These are phyloP conservation scores for Lodderomyces beijingensis DNA, from an alignment of 1,139 yeast species.

Conservation along the genomic window DNA sequence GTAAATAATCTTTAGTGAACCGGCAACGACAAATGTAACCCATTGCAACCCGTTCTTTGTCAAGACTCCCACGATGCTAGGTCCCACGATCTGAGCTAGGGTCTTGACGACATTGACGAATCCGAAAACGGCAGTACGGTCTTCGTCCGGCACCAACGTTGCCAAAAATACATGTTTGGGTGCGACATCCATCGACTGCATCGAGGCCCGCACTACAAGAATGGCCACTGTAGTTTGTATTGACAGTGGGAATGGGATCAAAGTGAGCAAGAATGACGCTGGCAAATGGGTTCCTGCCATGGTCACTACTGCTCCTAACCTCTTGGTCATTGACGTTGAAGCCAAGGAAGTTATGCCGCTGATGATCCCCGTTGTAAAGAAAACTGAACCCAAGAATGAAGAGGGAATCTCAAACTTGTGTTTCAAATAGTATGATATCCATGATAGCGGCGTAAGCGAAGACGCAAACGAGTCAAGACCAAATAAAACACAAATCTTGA, in stretches of 20 bases:
- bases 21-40: conserved; percentile 37
- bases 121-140: conserved; percentile 37
- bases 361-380: conserved; percentile 35
- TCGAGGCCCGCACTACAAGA: conserved; percentile 30
- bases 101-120: conserved; percentile 42
- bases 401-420: conserved; percentile 31
- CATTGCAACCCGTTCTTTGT: conserved; percentile 31
- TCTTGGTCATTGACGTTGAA: conserved; percentile 40
- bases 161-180: conserved; percentile 43
- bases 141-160: conserved; percentile 31
- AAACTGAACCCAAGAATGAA: conserved; percentile 33
- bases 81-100: conserved; percentile 36
- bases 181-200: conserved; percentile 44
- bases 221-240: conserved; percentile 26
- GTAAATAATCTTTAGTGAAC: conserved; percentile 33
- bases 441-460: conserved; percentile 39
- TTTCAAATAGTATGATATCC: conserved; percentile 41
- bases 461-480: conserved; percentile 44
- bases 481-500: conserved; percentile 33
- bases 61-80: conserved; percentile 33
- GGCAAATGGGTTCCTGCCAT: conserved; percentile 45
- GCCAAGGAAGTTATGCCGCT: conserved; percentile 39
- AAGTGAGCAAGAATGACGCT: conserved; percentile 34
- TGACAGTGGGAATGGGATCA: conserved; percentile 34
- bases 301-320: conserved; percentile 41